Evolutionary conservation across 1,139 yeast species (phyloP), one percentile per base, ranked within the genome.

Genomic region (Sugiyamaella castrensis): DNA sequence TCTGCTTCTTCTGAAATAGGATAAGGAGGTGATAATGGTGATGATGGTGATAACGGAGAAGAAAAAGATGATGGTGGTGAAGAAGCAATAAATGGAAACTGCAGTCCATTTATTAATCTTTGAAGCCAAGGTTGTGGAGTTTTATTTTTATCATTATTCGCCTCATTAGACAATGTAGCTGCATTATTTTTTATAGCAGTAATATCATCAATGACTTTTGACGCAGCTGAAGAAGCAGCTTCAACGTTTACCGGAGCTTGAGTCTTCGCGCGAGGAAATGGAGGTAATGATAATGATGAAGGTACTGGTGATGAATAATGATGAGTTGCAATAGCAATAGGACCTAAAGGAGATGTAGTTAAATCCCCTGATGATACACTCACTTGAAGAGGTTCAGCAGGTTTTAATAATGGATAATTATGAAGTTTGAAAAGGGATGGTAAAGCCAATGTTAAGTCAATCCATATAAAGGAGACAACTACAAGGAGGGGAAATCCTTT

Each of bases 231-330:
- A 34, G 44, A 41, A n/a, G 31, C 13, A 15, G 50, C 50, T 47
- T 47, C 50, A 37, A 47, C 50, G 46, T 38, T 32, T 13, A 24
- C 34, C 50, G 50, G 50, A 47, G 50, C 50, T 42, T 42, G 39
- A 10, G 15, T 27, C 35, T 45, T 45, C 49, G 49, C 49, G 47
- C 50, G 50, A 47, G 39, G 34, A 12, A 38, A 29, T 10, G 30
- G 15, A 5, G 19, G 16, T 19, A 10, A 24, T 37, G 46, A 37
- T 19, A 19, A 19, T 10, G 46, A 38, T 26, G 43, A 34, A 36
- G 27, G 42, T 35, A 42, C 31, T 11, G 46, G 50, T 2, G 42
- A 37, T 4, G 47, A 37, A n/a, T n/a, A 15, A 19, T 19, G 24
- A 19, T 19, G 24, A 4, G 24, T 19, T 19, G 24, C 24, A 19